These are phyloP conservation scores for Pythium rishiriense DNA, from an alignment of 352 stramenopile genomes.

Conservation along the genomic window DNA sequence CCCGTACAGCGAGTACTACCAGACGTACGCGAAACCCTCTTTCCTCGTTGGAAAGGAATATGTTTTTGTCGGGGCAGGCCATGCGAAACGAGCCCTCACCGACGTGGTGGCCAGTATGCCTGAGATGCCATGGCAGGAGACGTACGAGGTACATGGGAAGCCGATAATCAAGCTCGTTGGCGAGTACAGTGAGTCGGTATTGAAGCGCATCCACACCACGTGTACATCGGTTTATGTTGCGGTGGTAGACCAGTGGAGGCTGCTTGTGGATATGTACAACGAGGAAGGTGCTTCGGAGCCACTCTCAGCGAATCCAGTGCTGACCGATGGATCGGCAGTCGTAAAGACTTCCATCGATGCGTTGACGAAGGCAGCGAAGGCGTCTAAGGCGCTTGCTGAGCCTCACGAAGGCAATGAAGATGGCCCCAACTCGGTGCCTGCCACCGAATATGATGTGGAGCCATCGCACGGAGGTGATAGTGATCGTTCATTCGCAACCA, in stretches of 20 bases:
- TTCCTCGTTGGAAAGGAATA: constrained; percentile 2
- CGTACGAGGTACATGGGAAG: constrained; percentile 8
- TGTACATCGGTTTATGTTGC: not conserved
- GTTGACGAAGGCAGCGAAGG: constrained; percentile 34
- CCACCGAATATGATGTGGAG: not conserved
- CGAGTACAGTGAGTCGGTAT: not conserved
- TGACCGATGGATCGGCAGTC: not conserved
- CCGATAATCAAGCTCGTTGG: not conserved
- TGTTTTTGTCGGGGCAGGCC: not conserved
- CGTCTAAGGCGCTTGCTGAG: constrained; percentile 36
- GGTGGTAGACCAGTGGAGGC: not conserved
- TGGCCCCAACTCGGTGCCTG: not conserved
- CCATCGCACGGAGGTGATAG: not conserved
- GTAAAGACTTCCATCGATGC: constrained; percentile 11
- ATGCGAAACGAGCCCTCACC: not conserved
- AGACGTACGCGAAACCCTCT: constrained; percentile 10
- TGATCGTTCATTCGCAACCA: not conserved
- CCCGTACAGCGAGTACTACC: constrained; percentile 17
- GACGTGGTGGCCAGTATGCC: not conserved
- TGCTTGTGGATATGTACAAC: constrained; percentile 26
- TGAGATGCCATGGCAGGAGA: constrained; percentile 12
- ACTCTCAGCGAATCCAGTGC: not conserved
- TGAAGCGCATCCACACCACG: not conserved
- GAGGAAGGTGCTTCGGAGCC: constrained; percentile 8
- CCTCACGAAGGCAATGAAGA: not conserved